A percentile compares a stretch with the other conserved stretches of the same genome.
Conservation (phyloP, 495 filamentous ascomycete genomes). For the Lasiosphaeria ovina region DNA sequence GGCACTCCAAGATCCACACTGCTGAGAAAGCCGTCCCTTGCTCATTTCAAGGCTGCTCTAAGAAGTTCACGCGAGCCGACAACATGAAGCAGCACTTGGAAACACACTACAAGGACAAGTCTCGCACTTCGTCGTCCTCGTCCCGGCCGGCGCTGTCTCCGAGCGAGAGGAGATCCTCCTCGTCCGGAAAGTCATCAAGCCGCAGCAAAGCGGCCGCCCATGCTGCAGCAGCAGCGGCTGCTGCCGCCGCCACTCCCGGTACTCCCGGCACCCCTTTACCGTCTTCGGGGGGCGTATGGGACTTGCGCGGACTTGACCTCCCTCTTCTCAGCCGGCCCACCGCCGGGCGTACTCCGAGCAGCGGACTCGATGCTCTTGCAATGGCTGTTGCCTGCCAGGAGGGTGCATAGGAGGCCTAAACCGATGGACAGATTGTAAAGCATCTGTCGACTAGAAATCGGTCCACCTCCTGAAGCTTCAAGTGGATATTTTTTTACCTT, state of each 20-base stretch:
- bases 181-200: conserved; percentile 34
- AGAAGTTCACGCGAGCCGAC: conserved; percentile 93
- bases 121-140: conserved; percentile 36
- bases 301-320: conserved; percentile 42
- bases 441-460: too few species aligned
- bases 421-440: background rate
- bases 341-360: conserved; percentile 30
- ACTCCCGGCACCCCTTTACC: conserved; percentile 15
- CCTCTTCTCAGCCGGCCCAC: conserved; percentile 38
- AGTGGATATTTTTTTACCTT: too few species aligned
- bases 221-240: conserved; percentile 9
- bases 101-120: conserved; percentile 69
- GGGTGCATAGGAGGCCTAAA: conserved; percentile 23
- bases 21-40: conserved; percentile 92
- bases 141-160: conserved; percentile 23
- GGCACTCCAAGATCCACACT: conserved; percentile 95
- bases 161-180: conserved; percentile 31
- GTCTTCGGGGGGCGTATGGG: conserved; percentile 39
- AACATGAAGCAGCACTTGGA: conserved; percentile 98
- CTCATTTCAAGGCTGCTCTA: conserved; percentile 72
- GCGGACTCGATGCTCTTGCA: conserved; percentile 43
- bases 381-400: conserved; percentile 40
- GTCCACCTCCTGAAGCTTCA: too few species aligned
- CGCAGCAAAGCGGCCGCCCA: conserved; percentile 18
- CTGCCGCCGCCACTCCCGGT: background rate